phyloP scores from a whole-genome alignment of 345 rosid genomes.

The Durio zibethinus region DNA sequence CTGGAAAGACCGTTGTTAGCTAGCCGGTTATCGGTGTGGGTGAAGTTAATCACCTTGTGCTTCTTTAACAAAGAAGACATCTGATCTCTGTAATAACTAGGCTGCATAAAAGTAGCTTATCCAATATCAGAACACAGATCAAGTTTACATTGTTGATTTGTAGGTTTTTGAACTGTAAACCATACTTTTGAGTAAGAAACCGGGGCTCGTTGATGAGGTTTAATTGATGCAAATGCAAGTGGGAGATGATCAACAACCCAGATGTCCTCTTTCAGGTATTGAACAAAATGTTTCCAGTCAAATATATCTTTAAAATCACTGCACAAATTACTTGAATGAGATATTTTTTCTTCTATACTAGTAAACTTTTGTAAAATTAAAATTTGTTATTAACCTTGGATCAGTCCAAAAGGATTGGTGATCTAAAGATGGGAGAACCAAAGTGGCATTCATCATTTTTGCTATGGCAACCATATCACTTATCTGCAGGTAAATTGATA shows the following conservation, averaged over 20 bases:
- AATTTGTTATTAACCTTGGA: constrained; percentile 40
- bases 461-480: constrained; percentile 78
- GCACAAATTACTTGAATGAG: not conserved
- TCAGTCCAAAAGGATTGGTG: constrained; percentile 75
- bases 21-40: constrained; percentile 58
- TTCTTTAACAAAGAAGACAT: constrained; percentile 39
- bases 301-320: constrained; percentile 74
- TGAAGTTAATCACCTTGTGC: constrained; percentile 53
- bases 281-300: constrained; percentile 59
- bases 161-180: not conserved
- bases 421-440: constrained; percentile 72
- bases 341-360: not conserved
- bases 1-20: constrained; percentile 55
- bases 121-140: not conserved
- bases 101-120: constrained; percentile 21
- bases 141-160: not conserved
- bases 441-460: constrained; percentile 65
- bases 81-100: constrained; percentile 47
- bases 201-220: constrained; percentile 45
- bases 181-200: constrained; percentile 69
- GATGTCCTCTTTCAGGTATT: constrained; percentile 51
- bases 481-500: constrained; percentile 32
- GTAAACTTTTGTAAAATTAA: not conserved
- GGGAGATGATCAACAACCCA: constrained; percentile 53
- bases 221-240: constrained; percentile 26